Conservation (phyloP, 2,329 filamentous ascomycete genomes). For the Stylonectria norvegica region DNA sequence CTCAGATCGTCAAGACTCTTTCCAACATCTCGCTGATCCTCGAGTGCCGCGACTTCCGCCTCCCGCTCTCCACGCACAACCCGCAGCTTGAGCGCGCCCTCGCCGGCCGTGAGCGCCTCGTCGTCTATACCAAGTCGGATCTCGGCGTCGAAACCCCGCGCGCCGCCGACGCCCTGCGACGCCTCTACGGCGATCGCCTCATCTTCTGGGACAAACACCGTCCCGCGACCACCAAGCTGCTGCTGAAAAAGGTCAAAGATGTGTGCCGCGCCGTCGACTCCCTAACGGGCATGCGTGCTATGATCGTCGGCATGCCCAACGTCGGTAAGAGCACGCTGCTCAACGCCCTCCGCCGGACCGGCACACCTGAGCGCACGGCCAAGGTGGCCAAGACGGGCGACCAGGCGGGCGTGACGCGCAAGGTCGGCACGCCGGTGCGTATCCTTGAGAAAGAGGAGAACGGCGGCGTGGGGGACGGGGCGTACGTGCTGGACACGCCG, state of each 20-base stretch:
- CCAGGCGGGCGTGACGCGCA: conserved; percentile 86
- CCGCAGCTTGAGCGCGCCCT: conserved; percentile 80
- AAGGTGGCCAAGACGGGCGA: conserved; percentile 81
- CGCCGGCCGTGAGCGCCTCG: conserved; percentile 66
- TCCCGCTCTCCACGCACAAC: conserved; percentile 86
- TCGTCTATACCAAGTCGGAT: conserved; percentile 91
- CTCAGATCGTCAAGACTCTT: conserved; percentile 80
- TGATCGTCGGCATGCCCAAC: conserved; percentile 97
- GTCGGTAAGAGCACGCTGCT: conserved; percentile 95
- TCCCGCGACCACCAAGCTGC: conserved; percentile 30
- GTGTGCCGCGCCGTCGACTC: conserved; percentile 41
- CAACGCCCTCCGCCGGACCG: conserved; percentile 72
- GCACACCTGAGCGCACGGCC: conserved; percentile 43
- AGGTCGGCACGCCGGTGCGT: conserved; percentile 78
- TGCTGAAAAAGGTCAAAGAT: conserved; percentile 39
- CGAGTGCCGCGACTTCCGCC: conserved; percentile 90
- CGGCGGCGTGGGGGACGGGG: conserved; percentile 51
- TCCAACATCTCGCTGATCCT: conserved; percentile 81
- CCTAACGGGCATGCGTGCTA: conserved; percentile 76
- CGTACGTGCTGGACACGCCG: conserved; percentile 88
- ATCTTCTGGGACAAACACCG: conserved; percentile 45
- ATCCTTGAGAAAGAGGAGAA: conserved; percentile 51
- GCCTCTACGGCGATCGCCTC: conserved; percentile 32
- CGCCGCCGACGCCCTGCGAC: conserved; percentile 29
- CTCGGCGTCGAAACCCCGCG: conserved; percentile 48